Base-by-base conservation (phyloP, 78 protist genomes). In the Planoprotostelium fungivorum region DNA sequence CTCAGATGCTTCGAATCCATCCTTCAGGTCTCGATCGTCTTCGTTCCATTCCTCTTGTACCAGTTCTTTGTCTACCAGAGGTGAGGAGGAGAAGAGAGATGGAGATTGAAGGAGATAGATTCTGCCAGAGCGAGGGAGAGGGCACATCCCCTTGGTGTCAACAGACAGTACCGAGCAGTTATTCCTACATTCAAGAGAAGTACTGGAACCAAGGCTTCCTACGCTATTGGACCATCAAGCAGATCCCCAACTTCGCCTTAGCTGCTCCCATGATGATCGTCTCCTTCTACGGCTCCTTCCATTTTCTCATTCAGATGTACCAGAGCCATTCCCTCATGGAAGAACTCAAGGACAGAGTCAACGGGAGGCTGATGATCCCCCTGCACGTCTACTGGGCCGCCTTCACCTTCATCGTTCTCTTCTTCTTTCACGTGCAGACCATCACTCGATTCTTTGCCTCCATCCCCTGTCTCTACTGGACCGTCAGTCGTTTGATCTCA, bases 171-270 rank as follows among this genome's bases (percentile, higher is more conserved):
- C 94, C 94, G 34, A 89, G 87, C 51, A 38, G 89, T 34, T 92
- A 92, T 86, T 73, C 83, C 84, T 92, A 90, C n/a, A 92, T 92
- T 25, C 94, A 92, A 86, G 63, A 63, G 29, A 38, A 86, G 31
- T 92, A 92, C 88, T 92, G 94, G 94, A 92, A 92, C 36, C 94
- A 92, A 83, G 94, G 94, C 28, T 92, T 92, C 86, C 90, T 92
- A 29, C 89, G 90, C 34, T 92, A 92, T 73, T 92, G 90, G 28
- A 86, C 89, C 0, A 28, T 92, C n/a, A 34, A 84, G 0, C 94
- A 92, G 88, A 89, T 92, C 38, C 94, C 94, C 29, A 92, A 92
- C 86, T 92, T 92, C 34, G 5, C 85, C 38, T 86, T 92, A 28
- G 94, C 94, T 36, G 36, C 92, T 34, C 94, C 94, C 35, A 92